phyloP scores from a whole-genome alignment of 495 filamentous ascomycete species.

The Podospora conica region DNA sequence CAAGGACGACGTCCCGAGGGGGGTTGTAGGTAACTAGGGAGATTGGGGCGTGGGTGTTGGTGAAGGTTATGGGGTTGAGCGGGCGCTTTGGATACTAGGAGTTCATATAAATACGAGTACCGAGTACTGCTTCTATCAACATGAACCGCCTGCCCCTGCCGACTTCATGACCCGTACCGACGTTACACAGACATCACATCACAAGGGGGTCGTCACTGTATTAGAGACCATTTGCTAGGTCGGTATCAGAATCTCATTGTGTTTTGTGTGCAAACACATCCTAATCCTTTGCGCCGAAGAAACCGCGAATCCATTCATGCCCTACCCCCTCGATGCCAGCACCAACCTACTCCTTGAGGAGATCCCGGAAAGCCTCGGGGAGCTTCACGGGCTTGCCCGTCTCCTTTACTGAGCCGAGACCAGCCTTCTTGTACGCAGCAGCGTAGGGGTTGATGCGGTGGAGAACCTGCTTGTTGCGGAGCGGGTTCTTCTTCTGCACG shows the following conservation, averaged over 20 bases:
- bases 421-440: slow-evolving; percentile 70
- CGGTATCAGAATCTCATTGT: slow-evolving; percentile 36
- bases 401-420: slow-evolving; percentile 38
- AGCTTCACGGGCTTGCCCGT: slow-evolving; percentile 33
- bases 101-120: no score
- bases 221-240: slow-evolving; percentile 3
- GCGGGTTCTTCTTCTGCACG: slow-evolving; percentile 99
- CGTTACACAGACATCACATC: neutral
- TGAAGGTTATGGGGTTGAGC: no score
- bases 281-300: slow-evolving; percentile 35
- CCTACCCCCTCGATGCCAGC: slow-evolving; percentile 12
- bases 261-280: slow-evolving; percentile 23
- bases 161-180: no score
- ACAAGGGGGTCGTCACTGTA: neutral
- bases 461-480: slow-evolving; percentile 94
- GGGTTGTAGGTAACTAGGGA: no score
- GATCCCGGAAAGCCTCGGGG: slow-evolving; percentile 32
- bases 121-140: no score
- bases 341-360: slow-evolving; percentile 36
- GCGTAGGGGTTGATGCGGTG: slow-evolving; percentile 97
- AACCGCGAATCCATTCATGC: slow-evolving; percentile 24
- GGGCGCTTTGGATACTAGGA: no score
- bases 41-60: no score
- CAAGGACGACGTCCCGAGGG: slow-evolving; percentile 56
- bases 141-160: no score